Evolutionary conservation across 1,139 yeast genomes (phyloP).

Genomic region (Saccharomyces hybrid): DNA sequence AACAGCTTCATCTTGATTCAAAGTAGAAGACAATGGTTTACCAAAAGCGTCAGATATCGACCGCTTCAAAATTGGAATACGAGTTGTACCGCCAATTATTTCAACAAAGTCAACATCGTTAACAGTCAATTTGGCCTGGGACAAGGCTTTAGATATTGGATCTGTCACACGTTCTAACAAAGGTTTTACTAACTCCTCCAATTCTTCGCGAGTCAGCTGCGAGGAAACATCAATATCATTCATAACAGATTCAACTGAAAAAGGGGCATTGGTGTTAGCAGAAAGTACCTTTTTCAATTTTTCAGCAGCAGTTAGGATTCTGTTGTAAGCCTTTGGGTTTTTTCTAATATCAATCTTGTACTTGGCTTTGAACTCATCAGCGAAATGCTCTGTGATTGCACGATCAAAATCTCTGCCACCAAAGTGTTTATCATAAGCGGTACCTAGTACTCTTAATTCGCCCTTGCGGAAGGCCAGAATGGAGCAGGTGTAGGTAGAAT

Average conservation of each 20-base stretch:
- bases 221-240: conserved; percentile 93
- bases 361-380: conserved; percentile 81
- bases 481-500: conserved; percentile 87
- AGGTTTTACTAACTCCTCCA: conserved; percentile 83
- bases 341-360: conserved; percentile 87
- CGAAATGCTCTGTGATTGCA: conserved; percentile 91
- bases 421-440: conserved; percentile 90
- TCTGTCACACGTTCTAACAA: conserved; percentile 63
- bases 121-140: conserved; percentile 63
- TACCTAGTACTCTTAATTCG: conserved; percentile 85
- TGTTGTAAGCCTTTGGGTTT: conserved; percentile 91
- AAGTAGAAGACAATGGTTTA: conserved; percentile 83
- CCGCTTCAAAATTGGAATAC: conserved; percentile 89
- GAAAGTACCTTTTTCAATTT: conserved; percentile 90
- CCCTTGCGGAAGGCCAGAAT: conserved; percentile 92
- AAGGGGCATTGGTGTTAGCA: conserved; percentile 92
- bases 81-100: conserved; percentile 95
- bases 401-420: conserved; percentile 97
- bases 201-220: conserved; percentile 80
- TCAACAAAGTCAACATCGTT: conserved; percentile 84
- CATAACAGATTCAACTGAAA: conserved; percentile 94
- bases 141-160: conserved; percentile 78
- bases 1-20: conserved; percentile 98
- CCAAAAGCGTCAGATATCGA: conserved; percentile 74
- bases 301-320: conserved; percentile 88